These are phyloP conservation scores for rapeseed (Brassica napus) DNA, from an alignment of 345 rosid species.

Conservation along the genomic window DNA sequence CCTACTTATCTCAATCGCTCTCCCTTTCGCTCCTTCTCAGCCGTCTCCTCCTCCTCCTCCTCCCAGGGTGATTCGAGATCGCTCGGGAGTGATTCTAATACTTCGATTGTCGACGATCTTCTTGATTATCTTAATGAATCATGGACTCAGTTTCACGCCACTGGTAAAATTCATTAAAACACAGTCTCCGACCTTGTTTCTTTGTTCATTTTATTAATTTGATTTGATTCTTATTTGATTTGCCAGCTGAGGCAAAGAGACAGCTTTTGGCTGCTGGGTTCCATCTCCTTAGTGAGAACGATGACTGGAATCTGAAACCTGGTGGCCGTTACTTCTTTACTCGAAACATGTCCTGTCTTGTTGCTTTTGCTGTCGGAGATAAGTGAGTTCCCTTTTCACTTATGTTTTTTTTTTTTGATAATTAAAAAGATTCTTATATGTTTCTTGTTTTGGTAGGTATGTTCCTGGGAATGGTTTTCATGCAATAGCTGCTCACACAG, in stretches of 20 bases:
- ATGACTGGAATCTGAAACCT: slow-evolving; percentile 86
- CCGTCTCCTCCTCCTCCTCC: slow-evolving; percentile 47
- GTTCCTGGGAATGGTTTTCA: slow-evolving; percentile 79
- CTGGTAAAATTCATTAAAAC: slow-evolving; percentile 46
- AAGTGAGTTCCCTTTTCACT: slow-evolving; percentile 55
- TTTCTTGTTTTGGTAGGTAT: slow-evolving; percentile 57
- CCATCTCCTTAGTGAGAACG: slow-evolving; percentile 68
- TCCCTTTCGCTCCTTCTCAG: slow-evolving; percentile 43
- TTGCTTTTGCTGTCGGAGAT: slow-evolving; percentile 91
- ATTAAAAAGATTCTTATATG: too few relatives aligned
- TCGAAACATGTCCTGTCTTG: slow-evolving; percentile 87
- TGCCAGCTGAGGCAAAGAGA: slow-evolving; percentile 82
- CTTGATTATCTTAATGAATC: slow-evolving; percentile 87
- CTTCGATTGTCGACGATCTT: slow-evolving; percentile 61
- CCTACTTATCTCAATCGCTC: slow-evolving; percentile 26
- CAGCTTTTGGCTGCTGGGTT: slow-evolving; percentile 75
- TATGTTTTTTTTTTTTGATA: too few relatives aligned
- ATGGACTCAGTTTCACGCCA: slow-evolving; percentile 94
- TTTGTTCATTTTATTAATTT: not conserved
- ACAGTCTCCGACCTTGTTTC: not conserved
- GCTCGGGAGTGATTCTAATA: slow-evolving; percentile 22
- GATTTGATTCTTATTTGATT: not conserved
- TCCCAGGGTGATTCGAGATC: slow-evolving; percentile 21
- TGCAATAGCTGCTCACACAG: slow-evolving; percentile 91
- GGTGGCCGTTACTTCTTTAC: slow-evolving; percentile 96